These are phyloP conservation scores for Cytospora chrysosperma DNA, from an alignment of 2,329 filamentous ascomycete species.

Conservation along the genomic window DNA sequence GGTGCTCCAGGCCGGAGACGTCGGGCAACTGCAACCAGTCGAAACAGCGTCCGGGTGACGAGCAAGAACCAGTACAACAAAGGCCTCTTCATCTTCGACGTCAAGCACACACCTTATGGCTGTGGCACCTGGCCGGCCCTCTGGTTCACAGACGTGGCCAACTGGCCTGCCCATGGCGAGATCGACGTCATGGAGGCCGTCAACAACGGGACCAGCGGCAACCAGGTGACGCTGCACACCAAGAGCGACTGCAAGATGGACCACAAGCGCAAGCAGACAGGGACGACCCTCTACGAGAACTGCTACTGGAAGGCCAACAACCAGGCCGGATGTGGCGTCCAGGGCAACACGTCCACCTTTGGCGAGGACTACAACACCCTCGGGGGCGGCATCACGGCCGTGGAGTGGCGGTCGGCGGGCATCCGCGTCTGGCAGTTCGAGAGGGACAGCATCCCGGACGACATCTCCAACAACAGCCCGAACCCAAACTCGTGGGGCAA, in stretches of 20 bases:
- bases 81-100: conserved; percentile 69
- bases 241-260: conserved; percentile 50
- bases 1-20: not conserved
- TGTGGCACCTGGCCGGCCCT: conserved; percentile 66
- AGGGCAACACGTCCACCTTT: conserved; percentile 43
- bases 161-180: conserved; percentile 65
- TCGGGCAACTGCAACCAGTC: conserved; percentile 47
- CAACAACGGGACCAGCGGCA: conserved; percentile 54
- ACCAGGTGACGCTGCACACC: conserved; percentile 61
- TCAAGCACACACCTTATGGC: conserved; percentile 61
- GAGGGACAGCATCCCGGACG: conserved; percentile 46
- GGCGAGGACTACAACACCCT: conserved; percentile 52
- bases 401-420: conserved; percentile 60
- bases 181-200: conserved; percentile 62
- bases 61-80: conserved; percentile 59
- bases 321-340: conserved; percentile 60
- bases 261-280: conserved; percentile 54
- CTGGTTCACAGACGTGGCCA: conserved; percentile 60
- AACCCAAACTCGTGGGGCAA: conserved; percentile 62
- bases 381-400: conserved; percentile 58
- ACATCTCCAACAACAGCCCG: conserved; percentile 52
- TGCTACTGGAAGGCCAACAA: conserved; percentile 51
- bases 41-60: conserved; percentile 62
- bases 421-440: conserved; percentile 64
- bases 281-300: conserved; percentile 40